phyloP scores from a whole-genome alignment of 306 rosid genomes.

The Cucumis sativus region Cucumber_9930_V3 NC_026657.2:25884001-25884500 shows the following conservation, averaged over 20 bases:
- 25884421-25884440: not conserved
- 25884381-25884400: not conserved
- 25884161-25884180: not conserved
- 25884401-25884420: not conserved
- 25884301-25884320: not conserved
- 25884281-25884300: not conserved
- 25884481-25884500: not conserved
- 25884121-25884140: not conserved
- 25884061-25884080: not conserved
- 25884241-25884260: not conserved
- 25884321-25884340: not conserved
- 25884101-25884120: too few relatives aligned
- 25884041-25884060: not conserved
- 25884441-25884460: not conserved
- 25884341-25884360: not conserved
- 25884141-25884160: not conserved
- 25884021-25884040: not conserved
- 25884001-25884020: too few relatives aligned
- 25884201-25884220: not conserved
- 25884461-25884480: not conserved
- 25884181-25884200: not conserved
- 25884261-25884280: not conserved
- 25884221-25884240: not conserved
- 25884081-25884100: not conserved
- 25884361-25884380: not conserved